Percentiles rank a stretch among this genome's conserved stretches.
Conservation (phyloP, 2,329 filamentous ascomycete species). For the Chaetomium sp. region DNA sequence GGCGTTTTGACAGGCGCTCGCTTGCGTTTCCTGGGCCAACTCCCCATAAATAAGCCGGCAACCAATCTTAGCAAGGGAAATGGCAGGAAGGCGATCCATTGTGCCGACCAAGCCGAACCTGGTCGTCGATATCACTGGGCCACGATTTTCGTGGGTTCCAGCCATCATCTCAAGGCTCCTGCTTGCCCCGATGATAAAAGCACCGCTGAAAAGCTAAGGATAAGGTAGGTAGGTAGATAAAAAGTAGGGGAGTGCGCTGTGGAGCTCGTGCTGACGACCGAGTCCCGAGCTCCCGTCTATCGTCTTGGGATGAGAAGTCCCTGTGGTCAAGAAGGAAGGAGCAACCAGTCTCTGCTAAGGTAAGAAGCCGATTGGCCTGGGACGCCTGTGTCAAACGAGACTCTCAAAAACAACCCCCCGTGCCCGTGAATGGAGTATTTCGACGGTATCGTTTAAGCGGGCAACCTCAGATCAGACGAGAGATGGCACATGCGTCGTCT, state of each 20-base stretch:
- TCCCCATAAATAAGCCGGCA: neutral
- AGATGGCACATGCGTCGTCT: slow-evolving; percentile 27
- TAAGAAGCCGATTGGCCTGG: neutral
- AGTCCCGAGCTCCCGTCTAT: too few species aligned
- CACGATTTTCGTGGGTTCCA: too few species aligned
- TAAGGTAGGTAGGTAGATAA: too few species aligned
- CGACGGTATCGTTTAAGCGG: slow-evolving; percentile 7
- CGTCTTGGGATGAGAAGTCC: too few species aligned
- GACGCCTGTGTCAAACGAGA: neutral
- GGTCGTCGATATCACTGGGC: too few species aligned
- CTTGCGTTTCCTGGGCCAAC: slow-evolving; percentile 5
- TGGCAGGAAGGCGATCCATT: too few species aligned
- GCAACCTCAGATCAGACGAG: slow-evolving; percentile 27
- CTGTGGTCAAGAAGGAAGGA: too few species aligned
- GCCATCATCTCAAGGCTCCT: too few species aligned
- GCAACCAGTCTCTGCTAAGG: too few species aligned
- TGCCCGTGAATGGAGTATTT: neutral
- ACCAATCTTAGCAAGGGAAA: neutral
- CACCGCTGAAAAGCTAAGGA: neutral
- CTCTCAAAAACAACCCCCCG: neutral
- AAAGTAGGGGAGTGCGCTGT: neutral
- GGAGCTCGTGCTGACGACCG: too few species aligned
- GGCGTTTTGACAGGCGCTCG: slow-evolving; percentile 16
- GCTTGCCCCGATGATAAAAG: too few species aligned
- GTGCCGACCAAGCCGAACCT: too few species aligned